Evolutionary conservation across 495 filamentous ascomycete species (phyloP).

Genomic region (Neurospora sp.): DNA sequence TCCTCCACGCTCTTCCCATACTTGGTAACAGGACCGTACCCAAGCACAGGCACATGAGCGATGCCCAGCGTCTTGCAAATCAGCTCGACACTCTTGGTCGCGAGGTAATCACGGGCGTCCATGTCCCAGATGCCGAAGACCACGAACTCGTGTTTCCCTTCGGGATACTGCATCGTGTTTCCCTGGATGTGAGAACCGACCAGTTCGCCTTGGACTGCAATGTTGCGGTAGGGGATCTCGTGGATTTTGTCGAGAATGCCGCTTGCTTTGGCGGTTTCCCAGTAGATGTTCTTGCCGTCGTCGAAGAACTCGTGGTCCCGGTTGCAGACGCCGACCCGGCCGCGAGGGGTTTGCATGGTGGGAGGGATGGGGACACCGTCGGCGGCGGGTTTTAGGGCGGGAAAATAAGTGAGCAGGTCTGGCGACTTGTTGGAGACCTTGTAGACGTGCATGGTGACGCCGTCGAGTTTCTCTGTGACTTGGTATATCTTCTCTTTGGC

Average conservation of each 20-base stretch:
- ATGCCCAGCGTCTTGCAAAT: constrained; percentile 6
- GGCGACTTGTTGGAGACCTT: constrained; percentile 1
- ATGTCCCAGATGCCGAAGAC: constrained; percentile 15
- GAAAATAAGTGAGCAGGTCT: background rate
- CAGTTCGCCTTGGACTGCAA: constrained; percentile 14
- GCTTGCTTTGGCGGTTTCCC: constrained; percentile 3
- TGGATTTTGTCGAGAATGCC: constrained; percentile 3
- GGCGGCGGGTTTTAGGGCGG: background rate
- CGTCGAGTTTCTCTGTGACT: constrained; percentile 18
- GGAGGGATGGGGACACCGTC: background rate
- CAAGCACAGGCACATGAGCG: constrained; percentile 8
- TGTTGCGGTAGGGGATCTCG: constrained; percentile 2
- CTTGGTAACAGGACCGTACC: background rate
- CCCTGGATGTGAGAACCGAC: constrained; percentile 5
- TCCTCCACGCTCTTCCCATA: constrained; percentile 2
- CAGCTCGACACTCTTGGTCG: background rate
- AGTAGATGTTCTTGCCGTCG: constrained; percentile 1
- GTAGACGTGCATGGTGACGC: constrained; percentile 17
- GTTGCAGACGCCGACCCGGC: background rate
- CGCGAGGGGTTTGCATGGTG: background rate
- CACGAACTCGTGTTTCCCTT: constrained; percentile 10
- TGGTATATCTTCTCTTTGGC: constrained; percentile 5
- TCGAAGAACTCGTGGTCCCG: background rate
- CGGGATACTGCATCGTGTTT: constrained; percentile 11
- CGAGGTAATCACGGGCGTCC: constrained; percentile 4